Base-by-base conservation (phyloP, 2,329 filamentous ascomycete species). In the Epichloe sylvatica region DNA sequence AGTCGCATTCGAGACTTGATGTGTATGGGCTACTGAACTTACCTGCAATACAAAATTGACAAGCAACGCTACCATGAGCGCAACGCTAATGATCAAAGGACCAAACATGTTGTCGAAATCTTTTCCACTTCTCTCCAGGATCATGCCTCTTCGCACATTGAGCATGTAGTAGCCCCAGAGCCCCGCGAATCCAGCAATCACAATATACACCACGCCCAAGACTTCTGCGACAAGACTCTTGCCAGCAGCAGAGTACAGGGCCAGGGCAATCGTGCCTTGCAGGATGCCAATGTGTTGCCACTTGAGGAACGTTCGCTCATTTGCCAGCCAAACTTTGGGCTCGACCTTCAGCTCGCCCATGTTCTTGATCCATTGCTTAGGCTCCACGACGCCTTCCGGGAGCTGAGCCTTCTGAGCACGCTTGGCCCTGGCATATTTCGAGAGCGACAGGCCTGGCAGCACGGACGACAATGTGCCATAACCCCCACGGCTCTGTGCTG, bases 311-410 rank as follows among this genome's bases (percentile, higher is more conserved):
- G 92, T 98, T 53, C 92, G 84, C 70, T 98, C 91, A 67, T 98
- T 98, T 49, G 92, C 92, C 51, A 98, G 82, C 91, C 92, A 98
- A 33, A 98, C 91, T 69, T 98, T 98, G 53, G 88, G 89, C 70
- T 98, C 92, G 51, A 98, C 88, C 62, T 89, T 85, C 55, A 97
- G 77, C 36, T 89, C 86, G 3, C 92, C 91, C 35, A 84, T 78
- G 67, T 98, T 94, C 72, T 98, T 98, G 73, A 98, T 86, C 82
- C 91, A 94, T 56, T 81, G 76, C 8, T 77, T 80, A 2, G 92
- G 92, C 62, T 94, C 82, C 21, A 78, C 78, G n/a, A 98, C 87
- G 34, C 92, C 92, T 25, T 89, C 85, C 0, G 92, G 92, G 3
- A 97, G 73, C 47, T 74, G 68, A 30, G 70, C 68, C 30, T 67